Conservation (phyloP, 2,329 filamentous ascomycete genomes). For the Daldinia eschscholtzii region DNA sequence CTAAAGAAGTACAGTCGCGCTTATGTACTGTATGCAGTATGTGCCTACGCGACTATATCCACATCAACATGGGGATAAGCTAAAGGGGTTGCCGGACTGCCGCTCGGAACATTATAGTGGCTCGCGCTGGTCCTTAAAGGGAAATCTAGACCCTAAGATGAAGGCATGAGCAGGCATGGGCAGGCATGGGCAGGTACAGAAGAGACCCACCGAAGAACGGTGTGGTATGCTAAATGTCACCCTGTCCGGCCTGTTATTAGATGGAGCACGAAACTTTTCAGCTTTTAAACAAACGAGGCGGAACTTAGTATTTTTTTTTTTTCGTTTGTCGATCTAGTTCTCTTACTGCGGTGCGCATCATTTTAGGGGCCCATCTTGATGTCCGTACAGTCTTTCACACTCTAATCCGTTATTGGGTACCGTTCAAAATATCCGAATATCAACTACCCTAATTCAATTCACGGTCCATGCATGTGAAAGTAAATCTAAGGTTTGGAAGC, state of each 20-base stretch:
- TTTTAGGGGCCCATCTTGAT: constrained; percentile 9
- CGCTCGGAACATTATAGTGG: constrained; percentile 1
- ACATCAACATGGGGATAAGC: constrained; percentile 7
- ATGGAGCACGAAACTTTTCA: constrained; percentile 10
- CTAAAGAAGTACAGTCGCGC: background rate
- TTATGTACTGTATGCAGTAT: too few relatives aligned
- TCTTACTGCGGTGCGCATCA: constrained; percentile 13
- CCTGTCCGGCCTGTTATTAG: constrained; percentile 1
- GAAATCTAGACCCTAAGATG: constrained; percentile 12
- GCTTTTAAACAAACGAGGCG: constrained; percentile 14
- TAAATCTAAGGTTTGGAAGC: constrained; percentile 23
- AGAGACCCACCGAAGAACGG: constrained; percentile 23
- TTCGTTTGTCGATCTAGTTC: constrained; percentile 24
- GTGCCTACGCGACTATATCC: background rate
- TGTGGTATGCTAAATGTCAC: constrained; percentile 13
- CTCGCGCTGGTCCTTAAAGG: constrained; percentile 1
- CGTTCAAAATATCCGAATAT: background rate
- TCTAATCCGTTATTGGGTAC: constrained; percentile 5
- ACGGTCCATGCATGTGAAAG: constrained; percentile 23
- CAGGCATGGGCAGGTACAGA: constrained; percentile 10
- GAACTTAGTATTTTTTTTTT: constrained; percentile 11
- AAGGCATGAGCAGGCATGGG: constrained; percentile 1
- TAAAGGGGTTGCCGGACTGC: constrained; percentile 11
- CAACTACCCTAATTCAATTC: constrained; percentile 21
- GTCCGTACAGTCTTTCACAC: constrained; percentile 1